Percentiles rank a stretch among this genome's conserved stretches.
Evolutionary conservation across 345 rosid species (phyloP).

Genomic region (Aurinia saxatilis): DNA sequence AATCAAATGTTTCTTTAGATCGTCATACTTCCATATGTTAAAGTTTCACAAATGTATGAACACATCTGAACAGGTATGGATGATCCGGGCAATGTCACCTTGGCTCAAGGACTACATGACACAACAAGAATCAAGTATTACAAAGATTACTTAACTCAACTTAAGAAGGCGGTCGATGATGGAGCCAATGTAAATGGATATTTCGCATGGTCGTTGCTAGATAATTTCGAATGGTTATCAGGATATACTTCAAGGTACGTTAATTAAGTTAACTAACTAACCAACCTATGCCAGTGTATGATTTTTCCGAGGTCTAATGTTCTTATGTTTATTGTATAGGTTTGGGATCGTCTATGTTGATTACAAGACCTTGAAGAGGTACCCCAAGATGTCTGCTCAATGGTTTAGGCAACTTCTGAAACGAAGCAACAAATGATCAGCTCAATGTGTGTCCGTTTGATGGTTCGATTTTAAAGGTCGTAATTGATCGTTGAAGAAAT

Average conservation of each 20-base stretch:
- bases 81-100: constrained; percentile 74
- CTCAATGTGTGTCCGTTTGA: not conserved
- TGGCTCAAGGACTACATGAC: constrained; percentile 62
- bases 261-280: not conserved
- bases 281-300: not conserved
- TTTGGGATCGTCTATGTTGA: constrained; percentile 92
- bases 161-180: constrained; percentile 74
- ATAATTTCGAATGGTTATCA: constrained; percentile 88
- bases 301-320: not conserved
- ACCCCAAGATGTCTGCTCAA: constrained; percentile 88
- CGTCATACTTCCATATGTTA: not conserved
- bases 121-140: constrained; percentile 74
- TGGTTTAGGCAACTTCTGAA: constrained; percentile 71
- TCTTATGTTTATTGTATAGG: constrained; percentile 1
- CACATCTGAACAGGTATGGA: constrained; percentile 62
- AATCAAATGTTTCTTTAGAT: not conserved
- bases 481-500: not conserved
- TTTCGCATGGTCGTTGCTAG: constrained; percentile 95
- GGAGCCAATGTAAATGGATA: constrained; percentile 85
- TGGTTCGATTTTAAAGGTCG: not conserved
- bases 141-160: constrained; percentile 58
- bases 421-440: constrained; percentile 24
- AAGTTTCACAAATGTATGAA: not conserved
- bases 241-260: constrained; percentile 77
- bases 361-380: constrained; percentile 56